These are phyloP conservation scores for Debaryomyces tyrocola DNA, from an alignment of 805 yeast genomes.

Conservation along the genomic window DNA sequence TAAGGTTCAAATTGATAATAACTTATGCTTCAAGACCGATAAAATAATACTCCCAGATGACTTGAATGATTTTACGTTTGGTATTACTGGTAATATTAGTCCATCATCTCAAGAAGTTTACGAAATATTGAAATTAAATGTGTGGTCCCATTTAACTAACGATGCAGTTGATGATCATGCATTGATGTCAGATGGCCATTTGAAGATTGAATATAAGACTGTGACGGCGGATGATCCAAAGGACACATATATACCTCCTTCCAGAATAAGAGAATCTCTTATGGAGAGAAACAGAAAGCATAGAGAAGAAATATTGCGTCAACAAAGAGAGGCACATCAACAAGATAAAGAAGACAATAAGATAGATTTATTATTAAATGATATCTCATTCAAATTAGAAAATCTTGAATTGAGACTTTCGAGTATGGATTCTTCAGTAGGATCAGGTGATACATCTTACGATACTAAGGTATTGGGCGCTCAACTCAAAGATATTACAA, in stretches of 20 bases:
- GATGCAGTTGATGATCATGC: slow-evolving; percentile 63
- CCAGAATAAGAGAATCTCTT: slow-evolving; percentile 31
- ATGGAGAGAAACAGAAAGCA: slow-evolving; percentile 34
- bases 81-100: slow-evolving; percentile 47
- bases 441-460: not conserved
- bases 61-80: slow-evolving; percentile 44
- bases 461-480: slow-evolving; percentile 9
- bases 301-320: slow-evolving; percentile 14
- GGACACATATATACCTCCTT: slow-evolving; percentile 14
- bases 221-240: slow-evolving; percentile 21
- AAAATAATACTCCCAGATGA: slow-evolving; percentile 45
- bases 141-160: slow-evolving; percentile 52
- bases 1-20: slow-evolving; percentile 72
- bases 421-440: not conserved
- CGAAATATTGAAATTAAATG: slow-evolving; percentile 61
- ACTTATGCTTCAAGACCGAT: slow-evolving; percentile 66
- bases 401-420: slow-evolving; percentile 6
- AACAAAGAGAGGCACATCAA: slow-evolving; percentile 2
- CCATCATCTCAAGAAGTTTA: slow-evolving; percentile 50
- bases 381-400: slow-evolving; percentile 5
- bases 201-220: slow-evolving; percentile 37
- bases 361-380: not conserved
- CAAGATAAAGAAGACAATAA: not conserved
- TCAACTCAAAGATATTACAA: slow-evolving; percentile 15
- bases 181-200: slow-evolving; percentile 41